These are phyloP conservation scores for Straminergon stramineum DNA, from an alignment of 225 moss, liverwort and hornwort species.

Conservation along the genomic window DNA sequence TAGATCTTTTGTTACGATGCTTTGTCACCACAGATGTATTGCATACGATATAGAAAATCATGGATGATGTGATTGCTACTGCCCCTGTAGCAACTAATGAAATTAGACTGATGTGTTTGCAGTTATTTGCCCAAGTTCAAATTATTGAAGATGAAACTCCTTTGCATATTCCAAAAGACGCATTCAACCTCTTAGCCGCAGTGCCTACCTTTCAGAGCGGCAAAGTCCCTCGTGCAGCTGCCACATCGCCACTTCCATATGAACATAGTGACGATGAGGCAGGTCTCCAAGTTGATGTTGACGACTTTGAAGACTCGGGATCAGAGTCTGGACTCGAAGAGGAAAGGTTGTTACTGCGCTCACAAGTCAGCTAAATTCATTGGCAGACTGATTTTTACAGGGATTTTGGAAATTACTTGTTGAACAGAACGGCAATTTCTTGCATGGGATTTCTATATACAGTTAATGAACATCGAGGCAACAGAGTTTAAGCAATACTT, in stretches of 20 bases:
- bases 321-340: slow-evolving; percentile 59
- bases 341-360: slow-evolving; percentile 25
- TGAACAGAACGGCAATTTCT: neutral
- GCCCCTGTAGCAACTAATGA: neutral
- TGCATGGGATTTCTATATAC: neutral
- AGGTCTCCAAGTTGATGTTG: slow-evolving; percentile 52
- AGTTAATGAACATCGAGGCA: neutral
- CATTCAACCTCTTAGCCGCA: slow-evolving; percentile 66
- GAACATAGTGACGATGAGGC: slow-evolving; percentile 80
- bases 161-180: slow-evolving; percentile 73
- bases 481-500: neutral
- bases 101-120: slow-evolving; percentile 6
- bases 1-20: neutral
- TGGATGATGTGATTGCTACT: neutral
- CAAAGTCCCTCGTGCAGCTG: slow-evolving; percentile 71
- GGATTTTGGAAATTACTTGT: neutral
- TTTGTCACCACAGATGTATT: neutral
- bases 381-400: neutral
- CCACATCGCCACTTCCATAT: slow-evolving; percentile 38
- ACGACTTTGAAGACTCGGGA: slow-evolving; percentile 70
- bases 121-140: slow-evolving; percentile 92
- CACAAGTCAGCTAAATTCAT: neutral
- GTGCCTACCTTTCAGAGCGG: slow-evolving; percentile 74
- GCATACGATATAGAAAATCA: neutral
- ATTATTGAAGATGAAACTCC: slow-evolving; percentile 90